A percentile compares a stretch with the other conserved stretches of the same genome.
Conservation (phyloP, 805 yeast species). For the Debaryomyces tyrocola region DNA sequence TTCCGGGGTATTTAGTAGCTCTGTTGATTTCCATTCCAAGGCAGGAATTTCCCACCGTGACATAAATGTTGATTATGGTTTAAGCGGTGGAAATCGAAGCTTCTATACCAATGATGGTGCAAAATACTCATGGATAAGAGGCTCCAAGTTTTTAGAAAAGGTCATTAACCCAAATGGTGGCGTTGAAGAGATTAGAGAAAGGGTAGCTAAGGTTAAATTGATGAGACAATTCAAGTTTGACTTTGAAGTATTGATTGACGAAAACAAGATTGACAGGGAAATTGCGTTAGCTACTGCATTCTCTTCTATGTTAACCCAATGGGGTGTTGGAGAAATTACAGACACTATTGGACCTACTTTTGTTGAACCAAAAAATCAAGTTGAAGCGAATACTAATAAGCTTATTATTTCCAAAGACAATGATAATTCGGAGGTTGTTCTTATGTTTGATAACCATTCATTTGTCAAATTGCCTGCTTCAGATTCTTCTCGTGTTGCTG, state of each 20-base stretch:
- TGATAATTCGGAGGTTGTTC: constrained; percentile 10
- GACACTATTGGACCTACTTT: constrained; percentile 55
- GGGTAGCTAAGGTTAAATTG: constrained; percentile 55
- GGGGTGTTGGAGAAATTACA: constrained; percentile 58
- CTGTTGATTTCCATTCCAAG: constrained; percentile 51
- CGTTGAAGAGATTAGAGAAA: constrained; percentile 52
- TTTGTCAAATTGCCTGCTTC: too few species aligned
- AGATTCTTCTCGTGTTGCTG: not conserved
- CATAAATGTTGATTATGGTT: constrained; percentile 35
- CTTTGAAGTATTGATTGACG: constrained; percentile 57
- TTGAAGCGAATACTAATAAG: not conserved
- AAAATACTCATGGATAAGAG: constrained; percentile 56
- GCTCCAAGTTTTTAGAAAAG: constrained; percentile 51
- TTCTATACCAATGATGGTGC: constrained; percentile 55
- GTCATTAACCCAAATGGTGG: constrained; percentile 56
- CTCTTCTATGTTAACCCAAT: constrained; percentile 63
- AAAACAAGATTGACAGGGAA: constrained; percentile 45
- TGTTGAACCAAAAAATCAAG: constrained; percentile 11
- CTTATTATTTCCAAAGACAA: not conserved
- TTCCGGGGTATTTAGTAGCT: constrained; percentile 46
- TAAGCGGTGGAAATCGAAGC: constrained; percentile 42
- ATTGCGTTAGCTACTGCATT: constrained; percentile 61
- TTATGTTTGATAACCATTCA: constrained; percentile 22
- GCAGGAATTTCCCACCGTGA: constrained; percentile 38
- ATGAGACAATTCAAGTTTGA: constrained; percentile 62